These are phyloP conservation scores for Haplographium delicatum DNA, from an alignment of 495 filamentous ascomycete species.

Conservation along the genomic window DNA sequence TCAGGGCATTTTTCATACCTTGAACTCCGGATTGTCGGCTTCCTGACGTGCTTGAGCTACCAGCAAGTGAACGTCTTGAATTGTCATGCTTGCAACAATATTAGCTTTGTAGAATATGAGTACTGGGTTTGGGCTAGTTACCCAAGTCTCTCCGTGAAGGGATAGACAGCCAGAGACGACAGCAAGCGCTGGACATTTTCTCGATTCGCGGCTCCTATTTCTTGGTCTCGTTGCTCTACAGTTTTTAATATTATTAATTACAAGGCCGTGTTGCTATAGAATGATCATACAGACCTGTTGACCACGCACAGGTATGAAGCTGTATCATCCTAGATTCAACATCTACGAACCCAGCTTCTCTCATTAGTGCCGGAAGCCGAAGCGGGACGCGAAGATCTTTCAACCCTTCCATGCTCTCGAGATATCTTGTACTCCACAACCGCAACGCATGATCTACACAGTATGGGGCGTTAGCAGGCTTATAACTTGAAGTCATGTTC, in stretches of 20 bases:
- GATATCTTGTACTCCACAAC: constrained; percentile 66
- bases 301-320: constrained; percentile 71
- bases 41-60: not conserved
- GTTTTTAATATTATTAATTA: not conserved
- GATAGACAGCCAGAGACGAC: constrained; percentile 57
- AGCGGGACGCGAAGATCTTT: constrained; percentile 70
- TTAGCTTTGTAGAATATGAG: not conserved
- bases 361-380: constrained; percentile 56
- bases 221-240: constrained; percentile 54
- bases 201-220: constrained; percentile 56
- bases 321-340: constrained; percentile 66
- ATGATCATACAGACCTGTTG: constrained; percentile 48
- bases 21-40: not conserved
- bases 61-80: not conserved
- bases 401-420: constrained; percentile 56
- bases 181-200: constrained; percentile 58
- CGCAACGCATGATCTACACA: constrained; percentile 58
- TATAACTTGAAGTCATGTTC: not conserved
- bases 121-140: constrained; percentile 16
- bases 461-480: not conserved
- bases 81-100: not conserved
- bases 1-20: not conserved
- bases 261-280: not conserved
- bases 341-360: constrained; percentile 65
- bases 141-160: constrained; percentile 37